Conservation (phyloP, 345 rosid species). For the Crucihimalaya himalaica region DNA sequence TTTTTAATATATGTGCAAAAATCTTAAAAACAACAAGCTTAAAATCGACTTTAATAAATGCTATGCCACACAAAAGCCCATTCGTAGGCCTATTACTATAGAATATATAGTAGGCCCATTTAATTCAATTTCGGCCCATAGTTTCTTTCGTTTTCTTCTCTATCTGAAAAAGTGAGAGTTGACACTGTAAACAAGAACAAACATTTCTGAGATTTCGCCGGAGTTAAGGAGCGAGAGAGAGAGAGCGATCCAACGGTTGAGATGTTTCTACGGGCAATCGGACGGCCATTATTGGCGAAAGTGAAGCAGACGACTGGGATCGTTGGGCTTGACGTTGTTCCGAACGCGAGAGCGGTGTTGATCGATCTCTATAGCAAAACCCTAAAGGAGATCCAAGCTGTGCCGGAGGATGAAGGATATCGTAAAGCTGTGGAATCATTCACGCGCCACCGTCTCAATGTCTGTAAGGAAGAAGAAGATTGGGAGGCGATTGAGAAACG, state of each 20-base stretch:
- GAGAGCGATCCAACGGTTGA: slow-evolving; percentile 26
- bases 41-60: background rate
- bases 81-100: background rate
- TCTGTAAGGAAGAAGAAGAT: slow-evolving; percentile 76
- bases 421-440: slow-evolving; percentile 93
- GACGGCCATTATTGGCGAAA: slow-evolving; percentile 89
- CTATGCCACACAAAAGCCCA: background rate
- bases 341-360: slow-evolving; percentile 85
- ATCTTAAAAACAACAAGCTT: too few relatives aligned
- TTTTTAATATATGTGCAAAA: too few relatives aligned
- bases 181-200: slow-evolving; percentile 21
- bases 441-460: slow-evolving; percentile 76
- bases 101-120: background rate
- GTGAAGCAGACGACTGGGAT: slow-evolving; percentile 95
- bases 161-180: slow-evolving; percentile 16
- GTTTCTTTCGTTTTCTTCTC: background rate
- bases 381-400: slow-evolving; percentile 91
- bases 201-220: slow-evolving; percentile 31
- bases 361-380: slow-evolving; percentile 78
- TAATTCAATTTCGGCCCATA: background rate
- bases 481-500: slow-evolving; percentile 90
- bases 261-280: slow-evolving; percentile 80
- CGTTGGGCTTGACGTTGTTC: slow-evolving; percentile 92
- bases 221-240: slow-evolving; percentile 17
- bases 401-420: slow-evolving; percentile 95